A percentile compares a stretch with the other conserved stretches of the same genome.
These are phyloP conservation scores for Dipteronia dyeriana DNA, from an alignment of 345 rosid genomes.

Conservation along the genomic window DNA sequence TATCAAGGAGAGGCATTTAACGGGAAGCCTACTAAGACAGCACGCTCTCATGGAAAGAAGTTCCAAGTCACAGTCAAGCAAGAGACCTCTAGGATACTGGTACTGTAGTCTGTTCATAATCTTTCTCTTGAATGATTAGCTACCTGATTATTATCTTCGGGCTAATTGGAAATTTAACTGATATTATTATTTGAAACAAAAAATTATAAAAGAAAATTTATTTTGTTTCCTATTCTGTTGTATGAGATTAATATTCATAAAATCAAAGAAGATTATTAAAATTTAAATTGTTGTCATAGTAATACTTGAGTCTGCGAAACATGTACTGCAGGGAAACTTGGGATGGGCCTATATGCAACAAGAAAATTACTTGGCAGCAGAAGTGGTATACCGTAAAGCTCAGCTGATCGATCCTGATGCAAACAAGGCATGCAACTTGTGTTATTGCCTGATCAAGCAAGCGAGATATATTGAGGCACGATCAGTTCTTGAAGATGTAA, in stretches of 20 bases:
- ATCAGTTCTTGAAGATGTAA: slow-evolving; percentile 44
- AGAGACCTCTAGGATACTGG: slow-evolving; percentile 88
- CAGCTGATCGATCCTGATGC: slow-evolving; percentile 82
- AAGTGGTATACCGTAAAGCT: slow-evolving; percentile 71
- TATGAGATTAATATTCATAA: background rate
- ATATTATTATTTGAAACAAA: background rate
- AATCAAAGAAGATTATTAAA: background rate
- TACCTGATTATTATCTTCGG: background rate
- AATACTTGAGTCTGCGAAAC: background rate
- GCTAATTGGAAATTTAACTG: background rate
- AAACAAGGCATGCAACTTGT: slow-evolving; percentile 86
- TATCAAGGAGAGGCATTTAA: slow-evolving; percentile 84
- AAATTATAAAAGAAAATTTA: background rate
- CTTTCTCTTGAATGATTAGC: background rate
- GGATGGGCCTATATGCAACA: slow-evolving; percentile 99
- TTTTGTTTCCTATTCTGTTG: background rate
- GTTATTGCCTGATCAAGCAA: slow-evolving; percentile 77
- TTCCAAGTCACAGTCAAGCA: slow-evolving; percentile 85
- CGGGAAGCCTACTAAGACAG: slow-evolving; percentile 89
- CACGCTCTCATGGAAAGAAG: slow-evolving; percentile 94
- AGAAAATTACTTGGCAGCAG: slow-evolving; percentile 64
- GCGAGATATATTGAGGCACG: slow-evolving; percentile 52
- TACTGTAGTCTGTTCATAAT: slow-evolving; percentile 21
- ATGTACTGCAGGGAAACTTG: slow-evolving; percentile 67
- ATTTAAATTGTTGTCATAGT: background rate